phyloP scores from a whole-genome alignment of 208 protist species.

The Trypanosomatidae sp. region DNA sequence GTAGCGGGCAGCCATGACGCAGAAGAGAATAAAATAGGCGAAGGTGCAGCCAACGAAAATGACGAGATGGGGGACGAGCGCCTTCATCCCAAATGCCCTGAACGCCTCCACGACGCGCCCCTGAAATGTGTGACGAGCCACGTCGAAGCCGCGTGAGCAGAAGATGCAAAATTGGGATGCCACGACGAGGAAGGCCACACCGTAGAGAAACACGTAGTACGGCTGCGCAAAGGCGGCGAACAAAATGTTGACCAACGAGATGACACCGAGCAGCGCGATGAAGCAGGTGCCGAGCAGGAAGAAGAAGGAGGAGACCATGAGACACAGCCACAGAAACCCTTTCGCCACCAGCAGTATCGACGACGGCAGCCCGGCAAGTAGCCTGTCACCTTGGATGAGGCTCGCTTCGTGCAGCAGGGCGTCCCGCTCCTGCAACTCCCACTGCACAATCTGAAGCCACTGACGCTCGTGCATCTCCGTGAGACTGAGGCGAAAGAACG shows the following conservation, averaged over 20 bases:
- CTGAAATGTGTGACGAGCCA: constrained; percentile 53
- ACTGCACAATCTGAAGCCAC: constrained; percentile 60
- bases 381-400: constrained; percentile 26
- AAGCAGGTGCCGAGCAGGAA: constrained; percentile 65
- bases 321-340: constrained; percentile 55
- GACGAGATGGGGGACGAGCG: constrained; percentile 42
- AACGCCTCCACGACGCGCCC: constrained; percentile 58
- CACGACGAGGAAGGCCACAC: constrained; percentile 46
- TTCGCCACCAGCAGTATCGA: constrained; percentile 35
- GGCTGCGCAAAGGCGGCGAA: constrained; percentile 61
- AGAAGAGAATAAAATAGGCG: constrained; percentile 64
- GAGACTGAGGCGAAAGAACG: constrained; percentile 58
- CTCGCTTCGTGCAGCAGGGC: constrained; percentile 12
- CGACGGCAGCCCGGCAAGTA: constrained; percentile 36
- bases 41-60: constrained; percentile 31
- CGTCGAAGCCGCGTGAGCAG: constrained; percentile 65
- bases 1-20: constrained; percentile 40
- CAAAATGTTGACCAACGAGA: constrained; percentile 50
- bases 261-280: constrained; percentile 39
- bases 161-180: constrained; percentile 47
- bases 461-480: constrained; percentile 53
- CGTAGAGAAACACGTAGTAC: constrained; percentile 63
- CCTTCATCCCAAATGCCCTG: constrained; percentile 35
- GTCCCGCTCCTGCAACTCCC: constrained; percentile 36
- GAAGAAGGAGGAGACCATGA: constrained; percentile 60